A percentile compares a stretch with the other conserved stretches of the same genome.
These are phyloP conservation scores for Escovopsis weberi DNA, from an alignment of 2,329 filamentous ascomycete species.

Conservation along the genomic window DNA sequence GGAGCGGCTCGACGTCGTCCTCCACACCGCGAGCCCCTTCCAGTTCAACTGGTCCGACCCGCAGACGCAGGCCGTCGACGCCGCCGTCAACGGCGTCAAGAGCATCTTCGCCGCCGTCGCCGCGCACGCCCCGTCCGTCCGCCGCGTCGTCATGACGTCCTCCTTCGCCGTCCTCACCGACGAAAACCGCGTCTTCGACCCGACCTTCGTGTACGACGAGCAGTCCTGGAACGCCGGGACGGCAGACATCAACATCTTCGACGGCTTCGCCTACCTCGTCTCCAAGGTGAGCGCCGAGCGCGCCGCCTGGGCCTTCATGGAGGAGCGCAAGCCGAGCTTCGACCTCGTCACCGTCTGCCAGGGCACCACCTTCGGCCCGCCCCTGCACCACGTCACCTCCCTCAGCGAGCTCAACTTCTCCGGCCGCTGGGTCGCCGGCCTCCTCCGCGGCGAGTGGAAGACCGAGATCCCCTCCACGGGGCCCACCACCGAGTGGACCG, in stretches of 20 bases:
- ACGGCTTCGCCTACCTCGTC: constrained; percentile 34
- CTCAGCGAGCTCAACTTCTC: constrained; percentile 37
- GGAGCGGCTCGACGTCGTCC: constrained; percentile 37
- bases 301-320: constrained; percentile 38
- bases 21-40: constrained; percentile 48
- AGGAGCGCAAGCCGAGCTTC: constrained; percentile 27
- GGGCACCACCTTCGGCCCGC: constrained; percentile 39
- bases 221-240: constrained; percentile 39
- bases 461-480: constrained; percentile 26
- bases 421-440: constrained; percentile 34
- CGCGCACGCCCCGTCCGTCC: constrained; percentile 42
- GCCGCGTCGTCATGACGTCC: constrained; percentile 51
- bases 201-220: constrained; percentile 28
- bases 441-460: constrained; percentile 37
- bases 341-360: constrained; percentile 40
- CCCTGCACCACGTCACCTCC: constrained; percentile 31
- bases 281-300: constrained; percentile 41
- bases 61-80: constrained; percentile 39
- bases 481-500: constrained; percentile 33
- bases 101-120: constrained; percentile 60
- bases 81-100: constrained; percentile 45
- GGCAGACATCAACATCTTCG: constrained; percentile 25
- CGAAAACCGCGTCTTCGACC: constrained; percentile 21
- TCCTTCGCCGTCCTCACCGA: constrained; percentile 40
- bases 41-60: constrained; percentile 38